Conservation (phyloP, 352 stramenopile genomes). For the Pythium rishiriense region DNA sequence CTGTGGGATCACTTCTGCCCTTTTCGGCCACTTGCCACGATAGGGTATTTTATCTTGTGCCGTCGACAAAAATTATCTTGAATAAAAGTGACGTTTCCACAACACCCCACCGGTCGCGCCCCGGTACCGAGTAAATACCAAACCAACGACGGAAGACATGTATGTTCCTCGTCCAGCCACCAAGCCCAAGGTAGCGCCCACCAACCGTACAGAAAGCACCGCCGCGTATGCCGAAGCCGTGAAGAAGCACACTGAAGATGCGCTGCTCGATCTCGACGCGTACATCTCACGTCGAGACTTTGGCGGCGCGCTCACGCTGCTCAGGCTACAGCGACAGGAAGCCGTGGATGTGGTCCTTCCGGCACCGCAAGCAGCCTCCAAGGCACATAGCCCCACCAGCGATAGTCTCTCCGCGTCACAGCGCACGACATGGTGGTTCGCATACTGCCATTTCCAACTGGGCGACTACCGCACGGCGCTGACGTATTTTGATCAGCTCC, state of each 20-base stretch:
- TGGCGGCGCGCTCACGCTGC: conserved; percentile 41
- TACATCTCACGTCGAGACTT: conserved; percentile 54
- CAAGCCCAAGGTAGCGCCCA: background rate
- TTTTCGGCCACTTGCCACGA: too few species aligned
- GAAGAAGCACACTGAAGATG: background rate
- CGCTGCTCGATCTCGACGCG: conserved; percentile 38
- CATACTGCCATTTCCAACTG: conserved; percentile 70
- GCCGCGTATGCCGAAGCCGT: background rate
- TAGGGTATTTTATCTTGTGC: too few species aligned
- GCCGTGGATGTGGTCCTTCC: conserved; percentile 4
- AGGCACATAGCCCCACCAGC: too few species aligned
- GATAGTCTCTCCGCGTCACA: conserved; percentile 4
- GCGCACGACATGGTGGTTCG: conserved; percentile 54
- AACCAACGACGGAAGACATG: background rate
- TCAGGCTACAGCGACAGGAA: conserved; percentile 34
- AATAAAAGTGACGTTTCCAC: too few species aligned
- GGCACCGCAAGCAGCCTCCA: too few species aligned
- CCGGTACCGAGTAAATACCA: too few species aligned
- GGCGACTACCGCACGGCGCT: conserved; percentile 49
- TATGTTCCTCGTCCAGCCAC: background rate
- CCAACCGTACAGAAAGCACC: background rate
- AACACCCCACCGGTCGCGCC: too few species aligned
- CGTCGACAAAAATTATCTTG: too few species aligned
- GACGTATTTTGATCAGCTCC: conserved; percentile 50
- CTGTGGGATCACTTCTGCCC: too few species aligned